Percentiles rank a stretch among this genome's conserved stretches.
phyloP scores from a whole-genome alignment of 108 stramenopile species.

The Chaetoceros muelleri region DNA sequence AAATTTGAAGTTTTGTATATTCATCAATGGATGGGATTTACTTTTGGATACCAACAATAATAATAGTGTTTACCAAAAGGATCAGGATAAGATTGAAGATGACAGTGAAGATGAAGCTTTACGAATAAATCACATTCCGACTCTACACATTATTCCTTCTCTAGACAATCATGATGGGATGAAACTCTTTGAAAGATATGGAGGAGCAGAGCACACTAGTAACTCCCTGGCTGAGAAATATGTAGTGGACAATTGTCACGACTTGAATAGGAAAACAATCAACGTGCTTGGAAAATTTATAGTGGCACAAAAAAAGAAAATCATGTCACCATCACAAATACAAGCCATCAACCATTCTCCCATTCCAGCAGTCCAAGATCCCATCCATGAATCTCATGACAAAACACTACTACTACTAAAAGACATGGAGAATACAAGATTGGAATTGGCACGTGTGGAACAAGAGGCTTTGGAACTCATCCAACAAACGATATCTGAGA shows the following conservation, averaged over 20 bases:
- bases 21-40: conserved; percentile 28
- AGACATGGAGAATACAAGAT: background rate
- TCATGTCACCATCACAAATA: background rate
- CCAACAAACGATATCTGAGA: conserved; percentile 38
- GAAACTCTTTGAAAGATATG: background rate
- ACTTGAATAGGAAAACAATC: background rate
- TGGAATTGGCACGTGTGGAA: conserved; percentile 37
- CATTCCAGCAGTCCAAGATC: conserved; percentile 4
- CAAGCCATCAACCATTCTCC: background rate
- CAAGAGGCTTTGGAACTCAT: conserved; percentile 53
- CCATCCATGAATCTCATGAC: conserved; percentile 19
- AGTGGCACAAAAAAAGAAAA: conserved; percentile 23
- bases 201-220: background rate
- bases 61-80: background rate
- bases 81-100: background rate
- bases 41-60: background rate
- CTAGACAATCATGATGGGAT: background rate
- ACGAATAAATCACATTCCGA: conserved; percentile 19
- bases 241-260: background rate
- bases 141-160: conserved; percentile 23
- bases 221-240: background rate
- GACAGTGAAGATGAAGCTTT: conserved; percentile 14
- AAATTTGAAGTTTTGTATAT: conserved; percentile 27
- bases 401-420: conserved; percentile 5
- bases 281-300: conserved; percentile 29